These are phyloP conservation scores for Pseudonitzschia pungens DNA, from an alignment of 108 stramenopile genomes.

Conservation along the genomic window DNA sequence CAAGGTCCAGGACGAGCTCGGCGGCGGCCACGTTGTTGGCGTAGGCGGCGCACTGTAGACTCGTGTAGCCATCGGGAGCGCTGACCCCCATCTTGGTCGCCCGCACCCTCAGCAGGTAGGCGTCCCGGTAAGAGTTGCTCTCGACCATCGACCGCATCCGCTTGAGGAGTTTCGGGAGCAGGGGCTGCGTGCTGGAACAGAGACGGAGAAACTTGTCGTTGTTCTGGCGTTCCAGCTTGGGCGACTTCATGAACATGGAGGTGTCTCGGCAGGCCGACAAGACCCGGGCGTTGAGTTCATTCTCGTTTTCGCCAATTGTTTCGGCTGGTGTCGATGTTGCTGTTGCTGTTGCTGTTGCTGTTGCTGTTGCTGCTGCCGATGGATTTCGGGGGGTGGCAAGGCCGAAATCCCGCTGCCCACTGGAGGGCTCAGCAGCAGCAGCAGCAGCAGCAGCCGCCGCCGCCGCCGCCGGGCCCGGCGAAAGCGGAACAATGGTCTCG, in stretches of 20 bases:
- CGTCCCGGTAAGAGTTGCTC: slow-evolving; percentile 35
- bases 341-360: slow-evolving; percentile 10
- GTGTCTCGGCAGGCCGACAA: slow-evolving; percentile 37
- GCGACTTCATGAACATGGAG: slow-evolving; percentile 25
- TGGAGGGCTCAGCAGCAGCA: too few species aligned
- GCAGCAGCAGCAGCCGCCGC: too few species aligned
- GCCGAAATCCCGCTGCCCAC: too few species aligned
- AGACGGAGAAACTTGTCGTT: slow-evolving; percentile 45
- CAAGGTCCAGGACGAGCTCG: slow-evolving; percentile 32
- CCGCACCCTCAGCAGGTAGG: slow-evolving; percentile 34
- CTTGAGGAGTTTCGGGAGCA: slow-evolving; percentile 44
- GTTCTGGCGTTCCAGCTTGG: slow-evolving; percentile 13
- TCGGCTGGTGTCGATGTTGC: too few species aligned
- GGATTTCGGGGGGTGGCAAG: neutral
- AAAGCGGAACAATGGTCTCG: neutral
- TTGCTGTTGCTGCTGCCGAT: neutral
- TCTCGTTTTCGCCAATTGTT: neutral
- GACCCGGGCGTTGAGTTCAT: slow-evolving; percentile 13
- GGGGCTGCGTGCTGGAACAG: slow-evolving; percentile 27
- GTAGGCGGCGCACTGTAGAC: slow-evolving; percentile 63
- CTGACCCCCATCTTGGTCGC: slow-evolving; percentile 45
- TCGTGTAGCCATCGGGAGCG: slow-evolving; percentile 78
- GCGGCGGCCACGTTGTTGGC: slow-evolving; percentile 34
- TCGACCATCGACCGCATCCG: slow-evolving; percentile 35
- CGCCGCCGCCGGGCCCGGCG: neutral